Conservation (phyloP, 2,329 filamentous ascomycete genomes). For the Monosporascus sp. region DNA sequence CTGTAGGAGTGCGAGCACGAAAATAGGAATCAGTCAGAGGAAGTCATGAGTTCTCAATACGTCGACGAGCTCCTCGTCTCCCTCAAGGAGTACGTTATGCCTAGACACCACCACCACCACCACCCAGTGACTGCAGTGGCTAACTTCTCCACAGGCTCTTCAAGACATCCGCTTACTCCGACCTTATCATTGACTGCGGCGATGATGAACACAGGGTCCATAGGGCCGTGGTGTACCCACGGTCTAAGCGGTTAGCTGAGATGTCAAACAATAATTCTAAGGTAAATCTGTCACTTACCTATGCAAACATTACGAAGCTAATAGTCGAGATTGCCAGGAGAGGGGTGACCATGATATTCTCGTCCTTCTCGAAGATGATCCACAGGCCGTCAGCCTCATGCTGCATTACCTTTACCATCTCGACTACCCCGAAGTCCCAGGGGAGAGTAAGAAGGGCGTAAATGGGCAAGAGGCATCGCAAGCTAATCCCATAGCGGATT, state of each 20-base stretch:
- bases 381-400: conserved; percentile 8
- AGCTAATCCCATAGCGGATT: background rate
- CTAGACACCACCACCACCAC: background rate
- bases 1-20: background rate
- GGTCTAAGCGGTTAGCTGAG: conserved; percentile 3
- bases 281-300: background rate
- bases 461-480: background rate
- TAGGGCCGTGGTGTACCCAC: conserved; percentile 9
- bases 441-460: background rate
- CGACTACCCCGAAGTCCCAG: conserved; percentile 8
- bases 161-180: conserved; percentile 5
- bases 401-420: conserved; percentile 14
- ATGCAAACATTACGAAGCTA: background rate
- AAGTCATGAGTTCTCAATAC: conserved; percentile 6
- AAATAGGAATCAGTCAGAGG: background rate
- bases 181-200: conserved; percentile 8
- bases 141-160: conserved; percentile 3
- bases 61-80: conserved; percentile 8
- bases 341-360: background rate
- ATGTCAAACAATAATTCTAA: background rate
- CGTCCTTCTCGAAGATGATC: conserved; percentile 8
- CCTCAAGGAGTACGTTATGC: conserved; percentile 2
- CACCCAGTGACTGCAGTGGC: background rate
- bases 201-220: conserved; percentile 9
- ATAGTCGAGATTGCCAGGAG: background rate